Conservation (phyloP, 768 basidiomycete species). For the Phaffia australis region DNA sequence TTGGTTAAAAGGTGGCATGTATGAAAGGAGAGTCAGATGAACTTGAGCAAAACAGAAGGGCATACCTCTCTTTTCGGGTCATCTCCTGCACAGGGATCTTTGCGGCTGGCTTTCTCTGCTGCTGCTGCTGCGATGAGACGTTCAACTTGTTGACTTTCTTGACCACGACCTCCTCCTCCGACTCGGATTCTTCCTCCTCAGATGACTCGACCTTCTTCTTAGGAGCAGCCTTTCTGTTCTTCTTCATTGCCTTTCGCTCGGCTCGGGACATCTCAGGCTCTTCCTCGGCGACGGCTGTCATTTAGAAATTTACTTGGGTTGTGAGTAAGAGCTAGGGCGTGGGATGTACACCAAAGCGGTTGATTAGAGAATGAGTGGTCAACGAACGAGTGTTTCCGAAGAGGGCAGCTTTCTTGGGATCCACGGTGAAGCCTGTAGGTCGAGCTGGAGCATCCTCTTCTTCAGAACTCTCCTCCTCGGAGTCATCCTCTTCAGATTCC, state of each 20-base stretch:
- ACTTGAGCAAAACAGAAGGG: slow-evolving; percentile 9
- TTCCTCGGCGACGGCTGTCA: slow-evolving; percentile 38
- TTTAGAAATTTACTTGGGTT: slow-evolving; percentile 25
- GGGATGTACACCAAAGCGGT: slow-evolving; percentile 28
- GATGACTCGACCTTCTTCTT: slow-evolving; percentile 32
- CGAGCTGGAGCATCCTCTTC: slow-evolving; percentile 34
- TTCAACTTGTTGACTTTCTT: slow-evolving; percentile 51
- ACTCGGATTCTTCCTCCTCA: slow-evolving; percentile 46
- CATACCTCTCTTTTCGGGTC: slow-evolving; percentile 37
- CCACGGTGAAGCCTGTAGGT: slow-evolving; percentile 27
- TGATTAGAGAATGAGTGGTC: slow-evolving; percentile 29
- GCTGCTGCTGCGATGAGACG: slow-evolving; percentile 35
- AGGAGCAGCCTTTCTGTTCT: slow-evolving; percentile 49
- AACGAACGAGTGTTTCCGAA: slow-evolving; percentile 32
- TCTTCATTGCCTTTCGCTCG: slow-evolving; percentile 71
- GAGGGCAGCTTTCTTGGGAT: slow-evolving; percentile 37
- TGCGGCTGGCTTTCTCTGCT: slow-evolving; percentile 26
- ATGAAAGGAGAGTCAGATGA: neutral
- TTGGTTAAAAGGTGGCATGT: slow-evolving; percentile 49
- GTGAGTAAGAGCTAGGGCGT: neutral
- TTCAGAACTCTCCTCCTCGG: slow-evolving; percentile 33
- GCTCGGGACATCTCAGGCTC: slow-evolving; percentile 52
- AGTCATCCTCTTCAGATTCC: slow-evolving; percentile 28
- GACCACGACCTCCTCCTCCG: slow-evolving; percentile 58
- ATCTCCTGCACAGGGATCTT: slow-evolving; percentile 10